Conservation (phyloP, 2,329 filamentous ascomycete species). For the Chrysosporium queenslandicum region DNA sequence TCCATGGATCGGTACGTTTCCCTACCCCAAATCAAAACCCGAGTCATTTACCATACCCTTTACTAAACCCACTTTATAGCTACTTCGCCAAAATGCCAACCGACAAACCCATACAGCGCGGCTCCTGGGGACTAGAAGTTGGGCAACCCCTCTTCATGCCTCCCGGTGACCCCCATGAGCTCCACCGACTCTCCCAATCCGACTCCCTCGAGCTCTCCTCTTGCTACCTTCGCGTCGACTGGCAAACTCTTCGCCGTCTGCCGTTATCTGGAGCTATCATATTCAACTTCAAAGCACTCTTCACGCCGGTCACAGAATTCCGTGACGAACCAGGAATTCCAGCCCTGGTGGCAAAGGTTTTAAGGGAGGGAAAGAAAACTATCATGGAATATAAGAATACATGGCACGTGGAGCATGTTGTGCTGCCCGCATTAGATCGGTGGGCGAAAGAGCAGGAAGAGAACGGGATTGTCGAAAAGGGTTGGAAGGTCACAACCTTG, state of each 20-base stretch:
- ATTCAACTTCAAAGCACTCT: slow-evolving; percentile 83
- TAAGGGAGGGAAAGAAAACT: slow-evolving; percentile 59
- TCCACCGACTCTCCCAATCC: slow-evolving; percentile 50
- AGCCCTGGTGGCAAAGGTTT: slow-evolving; percentile 54
- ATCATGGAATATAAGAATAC: slow-evolving; percentile 74
- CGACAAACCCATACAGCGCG: slow-evolving; percentile 67
- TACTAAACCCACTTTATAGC: slow-evolving; percentile 32
- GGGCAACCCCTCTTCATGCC: slow-evolving; percentile 67
- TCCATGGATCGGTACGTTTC: slow-evolving; percentile 65
- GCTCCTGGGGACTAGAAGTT: slow-evolving; percentile 73
- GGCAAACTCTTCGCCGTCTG: slow-evolving; percentile 73
- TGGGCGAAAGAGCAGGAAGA: slow-evolving; percentile 59
- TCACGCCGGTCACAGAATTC: slow-evolving; percentile 63
- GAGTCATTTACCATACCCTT: neutral
- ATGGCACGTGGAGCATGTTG: slow-evolving; percentile 67
- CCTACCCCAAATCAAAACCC: neutral
- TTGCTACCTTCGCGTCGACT: slow-evolving; percentile 66
- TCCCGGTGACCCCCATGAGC: slow-evolving; percentile 54
- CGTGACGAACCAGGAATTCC: slow-evolving; percentile 66
- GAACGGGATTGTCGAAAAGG: slow-evolving; percentile 48
- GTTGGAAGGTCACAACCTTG: slow-evolving; percentile 60
- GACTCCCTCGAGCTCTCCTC: slow-evolving; percentile 48
- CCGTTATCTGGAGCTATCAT: slow-evolving; percentile 65
- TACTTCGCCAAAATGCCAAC: slow-evolving; percentile 71
- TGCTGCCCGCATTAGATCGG: slow-evolving; percentile 52